Evolutionary conservation across 257 asterid genomes (phyloP).

Genomic region (Datura wrightii): DNA sequence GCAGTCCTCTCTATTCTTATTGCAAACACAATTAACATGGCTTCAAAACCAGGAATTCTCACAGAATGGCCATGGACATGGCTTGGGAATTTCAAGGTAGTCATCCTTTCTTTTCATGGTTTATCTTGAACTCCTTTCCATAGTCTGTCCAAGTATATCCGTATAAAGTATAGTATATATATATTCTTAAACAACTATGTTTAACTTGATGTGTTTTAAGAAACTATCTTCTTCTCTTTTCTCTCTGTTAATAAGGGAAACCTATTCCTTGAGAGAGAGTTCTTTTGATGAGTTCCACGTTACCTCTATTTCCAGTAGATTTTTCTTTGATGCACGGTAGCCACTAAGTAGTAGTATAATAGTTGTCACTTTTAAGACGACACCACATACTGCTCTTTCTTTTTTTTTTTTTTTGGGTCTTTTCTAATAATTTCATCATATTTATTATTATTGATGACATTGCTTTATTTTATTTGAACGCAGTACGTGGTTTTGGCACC

Average conservation of each 20-base stretch:
- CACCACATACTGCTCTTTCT: too few relatives aligned
- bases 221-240: not conserved
- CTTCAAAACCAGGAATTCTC: conserved; percentile 50
- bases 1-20: not conserved
- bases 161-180: not conserved
- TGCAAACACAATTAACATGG: conserved; percentile 33
- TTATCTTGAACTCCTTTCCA: not conserved
- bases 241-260: not conserved
- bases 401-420: too few relatives aligned
- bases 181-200: not conserved
- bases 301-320: not conserved
- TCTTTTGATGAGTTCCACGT: not conserved
- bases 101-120: not conserved
- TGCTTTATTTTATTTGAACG: not conserved
- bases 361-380: too few relatives aligned
- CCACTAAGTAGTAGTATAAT: too few relatives aligned
- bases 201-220: not conserved
- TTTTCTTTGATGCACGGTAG: not conserved
- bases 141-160: not conserved
- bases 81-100: conserved; percentile 54
- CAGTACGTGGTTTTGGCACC: conserved; percentile 81
- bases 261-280: not conserved
- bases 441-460: not conserved
- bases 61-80: conserved; percentile 55
- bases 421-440: not conserved